phyloP scores from a whole-genome alignment of 495 filamentous ascomycete species.

The Penicillium lividum region DNA sequence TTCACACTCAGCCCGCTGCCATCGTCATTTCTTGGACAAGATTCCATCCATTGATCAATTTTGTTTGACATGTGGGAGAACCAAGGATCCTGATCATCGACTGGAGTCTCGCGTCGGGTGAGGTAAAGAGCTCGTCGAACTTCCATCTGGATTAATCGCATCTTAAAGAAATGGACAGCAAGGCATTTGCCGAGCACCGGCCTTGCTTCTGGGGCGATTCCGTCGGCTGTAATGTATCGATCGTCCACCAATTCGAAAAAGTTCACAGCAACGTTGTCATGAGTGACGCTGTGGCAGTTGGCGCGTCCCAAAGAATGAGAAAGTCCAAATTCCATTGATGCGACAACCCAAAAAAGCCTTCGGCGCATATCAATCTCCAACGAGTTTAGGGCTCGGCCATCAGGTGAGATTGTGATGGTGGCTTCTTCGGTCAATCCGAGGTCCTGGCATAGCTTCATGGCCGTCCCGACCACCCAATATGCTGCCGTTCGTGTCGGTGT shows the following conservation, averaged over 20 bases:
- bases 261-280: conserved; percentile 77
- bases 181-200: conserved; percentile 77
- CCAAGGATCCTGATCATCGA: conserved; percentile 79
- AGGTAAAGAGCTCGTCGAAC: conserved; percentile 82
- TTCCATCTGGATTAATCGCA: conserved; percentile 85
- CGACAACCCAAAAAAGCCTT: conserved; percentile 81
- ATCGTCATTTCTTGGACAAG: conserved; percentile 60
- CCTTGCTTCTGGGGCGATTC: conserved; percentile 64
- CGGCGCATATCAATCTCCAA: conserved; percentile 85
- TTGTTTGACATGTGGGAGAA: conserved; percentile 76
- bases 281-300: conserved; percentile 73
- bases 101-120: conserved; percentile 69
- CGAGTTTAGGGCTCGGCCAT: conserved; percentile 52
- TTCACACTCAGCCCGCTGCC: conserved; percentile 64
- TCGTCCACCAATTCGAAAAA: conserved; percentile 82
- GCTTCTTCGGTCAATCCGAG: conserved; percentile 82
- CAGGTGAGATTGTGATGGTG: conserved; percentile 63
- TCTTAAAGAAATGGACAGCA: conserved; percentile 88
- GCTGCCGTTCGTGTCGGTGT: conserved; percentile 87
- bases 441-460: conserved; percentile 81
- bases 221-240: conserved; percentile 74
- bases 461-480: conserved; percentile 88
- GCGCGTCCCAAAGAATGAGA: conserved; percentile 84
- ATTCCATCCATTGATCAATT: conserved; percentile 69
- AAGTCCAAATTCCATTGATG: conserved; percentile 82